phyloP scores from a whole-genome alignment of 306 rosid genomes.

The Albizia julibrissin region DNA sequence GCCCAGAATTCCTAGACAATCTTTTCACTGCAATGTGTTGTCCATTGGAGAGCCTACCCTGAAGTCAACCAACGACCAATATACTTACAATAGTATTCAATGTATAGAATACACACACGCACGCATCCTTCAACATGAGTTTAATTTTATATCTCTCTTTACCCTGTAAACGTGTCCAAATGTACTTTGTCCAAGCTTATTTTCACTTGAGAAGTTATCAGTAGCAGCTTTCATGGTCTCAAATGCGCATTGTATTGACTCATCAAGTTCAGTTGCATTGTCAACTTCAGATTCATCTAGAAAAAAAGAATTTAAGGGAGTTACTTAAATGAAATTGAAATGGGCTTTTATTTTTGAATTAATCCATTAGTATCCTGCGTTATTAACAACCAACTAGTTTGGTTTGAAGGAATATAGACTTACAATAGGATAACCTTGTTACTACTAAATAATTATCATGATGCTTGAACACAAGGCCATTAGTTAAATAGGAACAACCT shows the following conservation, averaged over 20 bases:
- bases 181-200: conserved; percentile 21
- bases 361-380: too few relatives aligned
- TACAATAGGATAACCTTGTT: too few relatives aligned
- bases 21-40: neutral
- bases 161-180: conserved; percentile 27
- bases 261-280: neutral
- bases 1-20: neutral
- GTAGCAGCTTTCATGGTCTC: conserved; percentile 9
- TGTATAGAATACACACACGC: neutral
- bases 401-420: too few relatives aligned
- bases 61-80: neutral
- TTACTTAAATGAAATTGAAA: neutral
- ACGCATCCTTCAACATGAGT: neutral
- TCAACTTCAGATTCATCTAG: too few relatives aligned
- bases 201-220: neutral
- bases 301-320: neutral
- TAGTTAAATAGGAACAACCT: too few relatives aligned
- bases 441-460: too few relatives aligned
- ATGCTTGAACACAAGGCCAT: too few relatives aligned
- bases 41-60: conserved; percentile 12
- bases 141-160: neutral
- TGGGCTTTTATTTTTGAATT: neutral
- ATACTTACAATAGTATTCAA: neutral
- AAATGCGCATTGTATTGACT: conserved; percentile 15
- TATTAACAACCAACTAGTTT: too few relatives aligned